phyloP scores from a whole-genome alignment of 1,139 yeast genomes.

The Pneumocystis canis region DNA sequence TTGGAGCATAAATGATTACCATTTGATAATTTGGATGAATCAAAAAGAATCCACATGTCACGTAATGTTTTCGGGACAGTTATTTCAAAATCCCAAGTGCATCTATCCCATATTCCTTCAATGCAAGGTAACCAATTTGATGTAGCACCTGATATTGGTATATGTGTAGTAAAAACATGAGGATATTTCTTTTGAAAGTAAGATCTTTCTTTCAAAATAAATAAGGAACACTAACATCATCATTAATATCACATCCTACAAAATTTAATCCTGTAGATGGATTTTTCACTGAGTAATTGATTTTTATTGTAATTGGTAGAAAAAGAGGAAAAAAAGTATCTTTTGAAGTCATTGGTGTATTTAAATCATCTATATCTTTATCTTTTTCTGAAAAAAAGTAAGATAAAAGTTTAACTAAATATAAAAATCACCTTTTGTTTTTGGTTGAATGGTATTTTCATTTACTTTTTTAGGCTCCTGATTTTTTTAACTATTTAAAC shows the following conservation, averaged over 20 bases:
- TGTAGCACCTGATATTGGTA: conserved; percentile 65
- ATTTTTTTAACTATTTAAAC: neutral
- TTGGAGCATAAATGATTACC: conserved; percentile 26
- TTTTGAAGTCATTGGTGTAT: neutral
- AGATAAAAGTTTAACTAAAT: neutral
- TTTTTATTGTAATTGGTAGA: conserved; percentile 57
- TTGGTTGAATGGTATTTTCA: neutral
- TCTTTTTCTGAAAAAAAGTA: conserved; percentile 24
- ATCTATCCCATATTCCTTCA: conserved; percentile 75
- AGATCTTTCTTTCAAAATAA: conserved; percentile 31
- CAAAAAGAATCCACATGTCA: conserved; percentile 27
- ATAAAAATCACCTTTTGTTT: neutral
- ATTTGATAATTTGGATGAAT: neutral
- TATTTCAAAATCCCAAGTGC: conserved; percentile 83
- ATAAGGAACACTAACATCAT: conserved; percentile 9
- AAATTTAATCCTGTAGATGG: conserved; percentile 68
- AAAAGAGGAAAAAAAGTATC: conserved; percentile 25
- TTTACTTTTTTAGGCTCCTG: neutral
- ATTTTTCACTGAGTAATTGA: conserved; percentile 51
- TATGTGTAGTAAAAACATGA: conserved; percentile 78
- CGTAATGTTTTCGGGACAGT: conserved; percentile 67
- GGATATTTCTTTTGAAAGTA: conserved; percentile 34
- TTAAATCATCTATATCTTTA: conserved; percentile 13
- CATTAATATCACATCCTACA: conserved; percentile 22
- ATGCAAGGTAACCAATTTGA: conserved; percentile 96